Evolutionary conservation across 129 eudicot genomes (phyloP).

Genomic region (Lactuca saligna): DNA sequence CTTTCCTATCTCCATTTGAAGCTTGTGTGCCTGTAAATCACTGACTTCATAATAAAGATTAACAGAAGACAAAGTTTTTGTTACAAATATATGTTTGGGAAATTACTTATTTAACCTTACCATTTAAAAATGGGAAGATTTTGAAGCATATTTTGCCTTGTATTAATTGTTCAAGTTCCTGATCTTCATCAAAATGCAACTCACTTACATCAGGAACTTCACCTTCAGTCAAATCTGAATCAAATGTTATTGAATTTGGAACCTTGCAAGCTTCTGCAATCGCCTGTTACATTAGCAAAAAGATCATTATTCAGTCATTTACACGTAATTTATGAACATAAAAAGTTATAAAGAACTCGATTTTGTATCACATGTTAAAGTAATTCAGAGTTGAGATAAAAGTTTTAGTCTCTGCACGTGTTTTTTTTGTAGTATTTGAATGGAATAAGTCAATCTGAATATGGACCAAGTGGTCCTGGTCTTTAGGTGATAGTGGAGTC

Average conservation of each 20-base stretch:
- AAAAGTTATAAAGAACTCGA: neutral
- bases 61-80: constrained; percentile 22
- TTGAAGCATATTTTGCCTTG: constrained; percentile 76
- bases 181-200: constrained; percentile 57
- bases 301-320: neutral
- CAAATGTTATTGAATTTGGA: constrained; percentile 29
- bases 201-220: constrained; percentile 67
- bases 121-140: constrained; percentile 76
- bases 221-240: constrained; percentile 51
- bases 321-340: neutral
- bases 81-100: neutral
- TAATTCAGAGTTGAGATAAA: too few relatives aligned
- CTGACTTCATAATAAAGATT: constrained; percentile 46
- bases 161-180: constrained; percentile 83
- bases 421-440: too few relatives aligned
- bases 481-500: too few relatives aligned
- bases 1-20: constrained; percentile 63
- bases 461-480: too few relatives aligned
- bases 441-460: too few relatives aligned
- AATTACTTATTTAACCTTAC: constrained; percentile 47
- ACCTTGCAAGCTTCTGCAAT: constrained; percentile 79
- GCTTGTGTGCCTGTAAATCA: constrained; percentile 52
- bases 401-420: too few relatives aligned
- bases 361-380: constrained; percentile 21
- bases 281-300: constrained; percentile 53